Conservation (phyloP, 805 yeast genomes). For the Torulaspora quercuum region DNA sequence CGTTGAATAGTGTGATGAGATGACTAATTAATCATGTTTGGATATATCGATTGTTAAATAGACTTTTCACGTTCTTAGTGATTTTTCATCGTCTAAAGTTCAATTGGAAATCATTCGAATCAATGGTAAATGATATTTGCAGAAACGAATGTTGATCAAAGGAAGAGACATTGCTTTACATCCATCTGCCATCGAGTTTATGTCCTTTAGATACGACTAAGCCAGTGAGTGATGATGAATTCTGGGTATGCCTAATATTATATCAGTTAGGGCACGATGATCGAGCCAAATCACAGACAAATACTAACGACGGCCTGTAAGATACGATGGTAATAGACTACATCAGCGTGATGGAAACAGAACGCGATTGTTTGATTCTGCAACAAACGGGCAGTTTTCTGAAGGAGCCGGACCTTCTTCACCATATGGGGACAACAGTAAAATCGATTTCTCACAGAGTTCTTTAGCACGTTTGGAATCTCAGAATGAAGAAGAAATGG, state of each 20-base stretch:
- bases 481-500: constrained; percentile 59
- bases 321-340: constrained; percentile 21
- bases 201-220: no score
- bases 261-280: no score
- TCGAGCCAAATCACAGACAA: no score
- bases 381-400: constrained; percentile 3
- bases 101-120: neutral
- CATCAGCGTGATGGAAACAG: constrained; percentile 33
- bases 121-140: no score
- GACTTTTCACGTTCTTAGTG: constrained; percentile 1
- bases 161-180: no score
- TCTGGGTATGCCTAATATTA: no score
- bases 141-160: no score
- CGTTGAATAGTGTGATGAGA: constrained; percentile 1
- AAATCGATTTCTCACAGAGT: constrained; percentile 48
- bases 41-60: no score
- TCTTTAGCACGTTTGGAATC: constrained; percentile 59
- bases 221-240: no score
- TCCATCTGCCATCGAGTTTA: no score
- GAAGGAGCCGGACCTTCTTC: constrained; percentile 32
- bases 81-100: constrained; percentile 4
- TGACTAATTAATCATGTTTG: neutral
- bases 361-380: constrained; percentile 32
- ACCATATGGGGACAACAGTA: constrained; percentile 39
- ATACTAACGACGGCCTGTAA: no score